Evolutionary conservation across 208 protist species (phyloP).

Genomic region (Porcisia deanei): DNA sequence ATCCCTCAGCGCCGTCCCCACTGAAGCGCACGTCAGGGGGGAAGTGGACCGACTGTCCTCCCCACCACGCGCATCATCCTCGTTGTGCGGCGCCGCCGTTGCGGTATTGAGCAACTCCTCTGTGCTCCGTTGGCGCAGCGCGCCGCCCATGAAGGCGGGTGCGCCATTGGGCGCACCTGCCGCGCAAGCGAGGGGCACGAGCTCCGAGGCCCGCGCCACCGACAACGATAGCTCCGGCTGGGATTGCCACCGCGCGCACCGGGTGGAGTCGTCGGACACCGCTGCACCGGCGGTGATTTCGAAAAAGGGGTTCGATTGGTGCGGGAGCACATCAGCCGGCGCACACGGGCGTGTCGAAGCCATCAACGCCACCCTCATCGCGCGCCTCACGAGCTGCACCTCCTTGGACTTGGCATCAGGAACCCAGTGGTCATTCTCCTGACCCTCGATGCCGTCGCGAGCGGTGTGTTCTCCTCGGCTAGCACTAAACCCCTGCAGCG

Average conservation of each 20-base stretch:
- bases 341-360: not conserved
- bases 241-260: not conserved
- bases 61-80: too few species aligned
- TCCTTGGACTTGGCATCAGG: not conserved
- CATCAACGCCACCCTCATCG: constrained; percentile 10
- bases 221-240: too few species aligned
- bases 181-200: too few species aligned
- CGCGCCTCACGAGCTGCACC: not conserved
- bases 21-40: too few species aligned
- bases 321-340: constrained; percentile 9
- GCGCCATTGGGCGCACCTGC: too few species aligned
- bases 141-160: too few species aligned
- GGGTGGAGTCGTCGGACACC: not conserved
- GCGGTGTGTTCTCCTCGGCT: too few species aligned
- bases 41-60: too few species aligned
- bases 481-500: not conserved
- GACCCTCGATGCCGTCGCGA: not conserved
- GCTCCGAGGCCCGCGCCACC: too few species aligned
- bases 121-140: too few species aligned
- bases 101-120: too few species aligned
- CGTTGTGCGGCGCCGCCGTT: too few species aligned
- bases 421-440: not conserved
- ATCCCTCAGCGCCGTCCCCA: not conserved
- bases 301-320: constrained; percentile 22
- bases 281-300: not conserved